Evolutionary conservation across 176 grass and related monocot species (phyloP).

Genomic region (Guadua angustifolia): DNA sequence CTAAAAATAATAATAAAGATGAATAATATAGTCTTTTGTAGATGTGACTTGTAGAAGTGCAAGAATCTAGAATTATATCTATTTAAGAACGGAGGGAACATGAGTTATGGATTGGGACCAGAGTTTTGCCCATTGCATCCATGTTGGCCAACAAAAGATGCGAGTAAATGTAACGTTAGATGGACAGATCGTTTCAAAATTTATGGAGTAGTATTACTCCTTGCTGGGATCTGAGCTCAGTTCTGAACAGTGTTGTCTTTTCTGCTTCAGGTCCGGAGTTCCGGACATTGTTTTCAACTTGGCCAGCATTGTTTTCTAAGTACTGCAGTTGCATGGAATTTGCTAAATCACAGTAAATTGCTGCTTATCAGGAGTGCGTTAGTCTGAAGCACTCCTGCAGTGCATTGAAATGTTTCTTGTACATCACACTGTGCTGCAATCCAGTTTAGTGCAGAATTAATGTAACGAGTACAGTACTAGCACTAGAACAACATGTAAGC

Average conservation of each 20-base stretch:
- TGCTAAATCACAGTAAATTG: too few species aligned
- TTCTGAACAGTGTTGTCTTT: neutral
- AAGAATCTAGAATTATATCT: too few species aligned
- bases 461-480: neutral
- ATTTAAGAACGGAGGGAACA: neutral
- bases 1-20: too few species aligned
- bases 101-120: slow-evolving; percentile 34
- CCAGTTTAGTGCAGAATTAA: neutral
- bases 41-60: too few species aligned
- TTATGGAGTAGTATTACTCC: neutral
- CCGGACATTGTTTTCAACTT: neutral
- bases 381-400: neutral
- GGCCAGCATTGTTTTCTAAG: neutral
- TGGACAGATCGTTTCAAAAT: slow-evolving; percentile 27
- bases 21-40: too few species aligned
- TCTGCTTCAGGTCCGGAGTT: neutral
- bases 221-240: neutral
- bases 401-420: neutral
- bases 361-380: neutral
- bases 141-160: slow-evolving; percentile 29
- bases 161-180: slow-evolving; percentile 12
- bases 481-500: neutral
- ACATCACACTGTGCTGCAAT: neutral
- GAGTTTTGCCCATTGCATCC: slow-evolving; percentile 29
- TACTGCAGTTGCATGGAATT: neutral